Conservation (phyloP, 2,329 filamentous ascomycete species). For the Sporothrix brasiliensis region DNA sequence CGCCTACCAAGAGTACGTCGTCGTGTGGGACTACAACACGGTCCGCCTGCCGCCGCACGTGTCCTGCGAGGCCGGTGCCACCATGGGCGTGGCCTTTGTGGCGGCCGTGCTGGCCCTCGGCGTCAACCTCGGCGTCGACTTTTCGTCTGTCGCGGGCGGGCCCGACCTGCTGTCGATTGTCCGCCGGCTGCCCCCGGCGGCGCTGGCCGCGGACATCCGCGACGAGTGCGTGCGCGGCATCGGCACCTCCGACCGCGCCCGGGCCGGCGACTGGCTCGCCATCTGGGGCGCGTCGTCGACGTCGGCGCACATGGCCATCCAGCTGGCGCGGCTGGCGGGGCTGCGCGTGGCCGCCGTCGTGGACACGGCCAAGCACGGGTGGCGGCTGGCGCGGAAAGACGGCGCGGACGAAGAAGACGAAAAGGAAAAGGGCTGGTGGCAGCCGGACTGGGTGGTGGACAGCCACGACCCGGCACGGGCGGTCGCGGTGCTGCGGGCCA, state of each 20-base stretch:
- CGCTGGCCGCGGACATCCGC: conserved; percentile 64
- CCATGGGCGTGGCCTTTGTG: conserved; percentile 71
- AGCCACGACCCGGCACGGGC: conserved; percentile 67
- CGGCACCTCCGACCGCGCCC: conserved; percentile 54
- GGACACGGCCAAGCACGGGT: conserved; percentile 67
- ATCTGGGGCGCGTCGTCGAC: conserved; percentile 77
- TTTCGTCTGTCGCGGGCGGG: conserved; percentile 54
- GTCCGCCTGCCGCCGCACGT: conserved; percentile 61
- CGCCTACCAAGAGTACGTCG: conserved; percentile 70
- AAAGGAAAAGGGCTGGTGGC: conserved; percentile 23
- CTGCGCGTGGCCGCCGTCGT: conserved; percentile 67
- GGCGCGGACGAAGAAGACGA: background rate
- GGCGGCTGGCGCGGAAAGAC: conserved; percentile 53
- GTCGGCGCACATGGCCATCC: conserved; percentile 66
- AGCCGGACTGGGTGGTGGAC: conserved; percentile 68
- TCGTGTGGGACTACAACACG: conserved; percentile 66
- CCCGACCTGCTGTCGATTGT: conserved; percentile 62
- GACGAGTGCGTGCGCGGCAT: conserved; percentile 65
- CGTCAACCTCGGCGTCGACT: conserved; percentile 70
- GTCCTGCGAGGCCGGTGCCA: conserved; percentile 59
- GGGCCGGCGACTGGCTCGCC: conserved; percentile 67
- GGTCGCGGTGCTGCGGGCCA: conserved; percentile 63
- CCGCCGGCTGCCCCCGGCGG: conserved; percentile 46
- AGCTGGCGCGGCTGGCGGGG: conserved; percentile 68
- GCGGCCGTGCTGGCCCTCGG: conserved; percentile 68